phyloP scores from a whole-genome alignment of 1,139 yeast species.

The Diutina scorzettiae region DNA sequence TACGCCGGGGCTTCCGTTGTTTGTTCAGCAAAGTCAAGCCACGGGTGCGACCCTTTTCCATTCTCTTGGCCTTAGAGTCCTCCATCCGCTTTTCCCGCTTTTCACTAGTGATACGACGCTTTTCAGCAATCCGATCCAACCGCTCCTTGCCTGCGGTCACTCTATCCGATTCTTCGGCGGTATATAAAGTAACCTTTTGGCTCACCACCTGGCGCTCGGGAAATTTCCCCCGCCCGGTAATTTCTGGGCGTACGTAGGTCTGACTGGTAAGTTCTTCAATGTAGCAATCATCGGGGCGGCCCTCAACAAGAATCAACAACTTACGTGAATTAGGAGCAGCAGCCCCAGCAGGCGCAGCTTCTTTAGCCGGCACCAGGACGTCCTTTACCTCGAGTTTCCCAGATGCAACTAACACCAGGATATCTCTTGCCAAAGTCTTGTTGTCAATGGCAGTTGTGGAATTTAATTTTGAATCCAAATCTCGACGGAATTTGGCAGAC shows the following conservation, averaged over 20 bases:
- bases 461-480: background rate
- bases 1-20: background rate
- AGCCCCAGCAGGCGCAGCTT: background rate
- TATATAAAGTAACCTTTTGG: background rate
- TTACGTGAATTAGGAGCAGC: background rate
- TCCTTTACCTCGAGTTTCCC: background rate
- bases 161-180: background rate
- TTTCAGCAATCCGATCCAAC: background rate
- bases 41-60: background rate
- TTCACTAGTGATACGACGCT: background rate
- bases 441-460: background rate
- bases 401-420: background rate
- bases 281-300: background rate
- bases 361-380: background rate
- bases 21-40: background rate
- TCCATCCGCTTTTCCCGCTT: background rate
- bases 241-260: background rate
- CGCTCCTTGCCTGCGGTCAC: background rate
- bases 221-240: background rate
- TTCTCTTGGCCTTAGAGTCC: background rate
- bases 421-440: slow-evolving; percentile 4
- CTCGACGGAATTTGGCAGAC: background rate
- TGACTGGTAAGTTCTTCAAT: background rate
- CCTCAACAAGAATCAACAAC: slow-evolving; percentile 1
- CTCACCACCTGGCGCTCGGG: background rate